Base-by-base conservation (phyloP, 2,329 filamentous ascomycete genomes). In the Cylindrodendrum hubeiense region DNA sequence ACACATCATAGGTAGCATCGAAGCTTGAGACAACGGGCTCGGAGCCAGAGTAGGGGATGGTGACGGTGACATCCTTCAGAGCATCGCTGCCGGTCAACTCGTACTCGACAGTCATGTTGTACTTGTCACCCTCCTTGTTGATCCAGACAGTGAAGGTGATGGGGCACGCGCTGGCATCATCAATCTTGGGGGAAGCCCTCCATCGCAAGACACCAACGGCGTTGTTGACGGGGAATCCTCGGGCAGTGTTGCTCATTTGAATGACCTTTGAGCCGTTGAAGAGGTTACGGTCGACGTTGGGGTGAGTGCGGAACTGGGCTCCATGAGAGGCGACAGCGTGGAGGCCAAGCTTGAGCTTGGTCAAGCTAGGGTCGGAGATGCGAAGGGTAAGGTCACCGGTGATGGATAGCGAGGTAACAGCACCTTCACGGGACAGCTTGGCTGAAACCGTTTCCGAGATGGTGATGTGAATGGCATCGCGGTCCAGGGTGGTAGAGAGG, bases 71-170 rank as follows among this genome's bases (percentile, higher is more conserved):
- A 76, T 98, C 94, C 68, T 90, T 91, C 64, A 99, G 84, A 13
- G 88, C 81, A 70, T 95, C 93, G 2, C 89, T 86, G 55, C 94
- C 93, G 1, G 93, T 95, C 65, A 97, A 88, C 80, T 99, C 96
- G 79, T 98, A 99, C 81, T 98, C 96, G 34, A 98, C 89, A 2
- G 95, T 99, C 76, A 99, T 89, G 70, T 93, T 97, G 80, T 91
- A 97, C 75, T 91, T 94, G 77, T 90, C 89, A 50, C 91, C 89
- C 51, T 93, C 92, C 80, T 95, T 94, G 81, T 97, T 98, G 66
- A 97, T 93, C 96, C 96, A 99, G 39, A 98, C 95, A 2, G 94
- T 98, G 80, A 99, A 98, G 39, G 93, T 96, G 75, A 99, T 96
- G 8, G 96, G 96, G 39, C 97, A 90, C 59, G 95, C 89, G 67